Base-by-base conservation (phyloP, 164 flowering plant genomes). In the Akebia trifoliata region DNA sequence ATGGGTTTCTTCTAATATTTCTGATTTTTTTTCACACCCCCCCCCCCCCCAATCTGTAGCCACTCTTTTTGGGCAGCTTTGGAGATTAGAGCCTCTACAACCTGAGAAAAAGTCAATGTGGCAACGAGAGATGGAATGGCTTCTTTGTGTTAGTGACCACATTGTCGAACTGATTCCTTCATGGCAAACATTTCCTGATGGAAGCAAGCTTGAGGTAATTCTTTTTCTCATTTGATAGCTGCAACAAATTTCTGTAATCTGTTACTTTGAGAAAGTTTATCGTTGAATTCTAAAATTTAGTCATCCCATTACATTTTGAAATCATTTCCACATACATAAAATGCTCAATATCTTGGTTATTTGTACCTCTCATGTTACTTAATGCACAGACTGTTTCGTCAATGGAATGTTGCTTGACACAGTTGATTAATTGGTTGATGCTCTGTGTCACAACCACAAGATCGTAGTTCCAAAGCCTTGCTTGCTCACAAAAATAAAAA, bases 111-210 rank as follows among this genome's bases (percentile, higher is more conserved):
- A 83, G 68, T 47, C 73, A 24, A 90, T 90, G 96, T 94, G 99
- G 99, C 72, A 60, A 54, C 82, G 96, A 75, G 99, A 94, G 68
- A 83, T 90, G 89, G 99, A 87, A 36, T 87, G 86, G 80, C 85
- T 94, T 69, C 78, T 87, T 46, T 82, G 85, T 51, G 91, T 87
- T 38, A 76, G 84, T 62, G 95, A 90, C 63, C 95, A 90, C 70
- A 90, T 94, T 72, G 87, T 94, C 17, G 93, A 94, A 70, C 60
- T 94, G 24, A 73, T 74, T n/a, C 96, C 99, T 4, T 76, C 93
- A 54, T 86, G 84, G 81, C 99, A 94, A 70, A 87, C 90, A 38
- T 78, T 83, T 60, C 89, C 89, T 24, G 95, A 90, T 75, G 97
- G 99, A 50, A 81, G 57, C 40, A 94, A 83, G 62, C 78, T 90